Percentiles rank a stretch among this genome's conserved stretches.
phyloP scores from a whole-genome alignment of 352 stramenopile species.

The Phytophthora sansomeana region DNA sequence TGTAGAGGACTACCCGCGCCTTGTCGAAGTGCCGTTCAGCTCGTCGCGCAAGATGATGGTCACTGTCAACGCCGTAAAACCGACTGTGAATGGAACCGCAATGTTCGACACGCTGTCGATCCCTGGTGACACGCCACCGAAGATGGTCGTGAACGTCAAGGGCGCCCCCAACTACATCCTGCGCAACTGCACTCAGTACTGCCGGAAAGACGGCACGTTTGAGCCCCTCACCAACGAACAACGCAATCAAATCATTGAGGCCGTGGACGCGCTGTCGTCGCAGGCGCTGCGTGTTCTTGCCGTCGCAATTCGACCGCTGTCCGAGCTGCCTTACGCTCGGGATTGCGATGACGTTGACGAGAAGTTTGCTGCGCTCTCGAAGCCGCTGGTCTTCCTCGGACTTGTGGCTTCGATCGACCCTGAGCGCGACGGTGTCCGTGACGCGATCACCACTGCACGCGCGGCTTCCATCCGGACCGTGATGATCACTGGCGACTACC shows the following conservation, averaged over 20 bases:
- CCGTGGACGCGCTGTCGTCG: constrained; percentile 73
- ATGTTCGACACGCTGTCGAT: constrained; percentile 56
- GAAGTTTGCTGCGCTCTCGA: constrained; percentile 69
- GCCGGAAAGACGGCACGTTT: constrained; percentile 58
- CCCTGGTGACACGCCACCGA: constrained; percentile 44
- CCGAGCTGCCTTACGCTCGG: constrained; percentile 48
- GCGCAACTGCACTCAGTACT: constrained; percentile 68
- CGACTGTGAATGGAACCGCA: constrained; percentile 26
- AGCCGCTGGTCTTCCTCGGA: constrained; percentile 92
- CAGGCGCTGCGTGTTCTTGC: constrained; percentile 90
- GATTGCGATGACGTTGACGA: constrained; percentile 70
- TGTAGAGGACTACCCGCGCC: constrained; percentile 65
- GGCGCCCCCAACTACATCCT: constrained; percentile 80
- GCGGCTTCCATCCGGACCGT: constrained; percentile 73
- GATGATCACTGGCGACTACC: constrained; percentile 97
- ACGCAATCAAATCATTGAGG: constrained; percentile 58
- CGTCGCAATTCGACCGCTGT: constrained; percentile 84
- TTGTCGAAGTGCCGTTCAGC: constrained; percentile 94
- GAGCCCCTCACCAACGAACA: constrained; percentile 49
- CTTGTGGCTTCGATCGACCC: constrained; percentile 94
- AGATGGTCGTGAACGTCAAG: constrained; percentile 67
- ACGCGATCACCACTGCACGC: constrained; percentile 54
- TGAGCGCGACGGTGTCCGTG: constrained; percentile 64
- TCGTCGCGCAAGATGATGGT: constrained; percentile 96
- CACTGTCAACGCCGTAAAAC: constrained; percentile 70